These are phyloP conservation scores for Debaryomyces hansenii DNA, from an alignment of 805 yeast genomes.

Conservation along the genomic window DNA sequence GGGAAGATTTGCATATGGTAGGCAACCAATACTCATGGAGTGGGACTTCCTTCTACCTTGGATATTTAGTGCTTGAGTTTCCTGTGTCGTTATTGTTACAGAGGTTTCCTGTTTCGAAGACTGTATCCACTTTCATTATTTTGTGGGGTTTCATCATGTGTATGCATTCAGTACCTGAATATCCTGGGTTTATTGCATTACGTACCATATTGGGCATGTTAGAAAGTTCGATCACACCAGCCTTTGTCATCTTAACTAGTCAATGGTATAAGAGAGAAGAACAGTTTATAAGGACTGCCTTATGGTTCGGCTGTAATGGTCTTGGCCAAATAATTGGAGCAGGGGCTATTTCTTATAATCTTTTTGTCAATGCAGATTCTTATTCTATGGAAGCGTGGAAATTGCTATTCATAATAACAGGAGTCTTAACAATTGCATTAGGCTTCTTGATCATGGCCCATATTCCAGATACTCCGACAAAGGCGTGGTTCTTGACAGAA, in stretches of 20 bases:
- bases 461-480: slow-evolving; percentile 37
- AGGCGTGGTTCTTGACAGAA: slow-evolving; percentile 38
- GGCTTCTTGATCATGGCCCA: slow-evolving; percentile 49
- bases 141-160: slow-evolving; percentile 61
- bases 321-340: slow-evolving; percentile 38
- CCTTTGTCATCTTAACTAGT: slow-evolving; percentile 34
- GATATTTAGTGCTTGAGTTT: slow-evolving; percentile 58
- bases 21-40: slow-evolving; percentile 40
- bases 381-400: slow-evolving; percentile 57
- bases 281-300: slow-evolving; percentile 30
- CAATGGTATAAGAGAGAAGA: slow-evolving; percentile 37
- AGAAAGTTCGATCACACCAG: slow-evolving; percentile 40
- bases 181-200: slow-evolving; percentile 39
- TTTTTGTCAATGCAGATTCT: slow-evolving; percentile 33
- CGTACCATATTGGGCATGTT: slow-evolving; percentile 40
- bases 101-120: slow-evolving; percentile 55
- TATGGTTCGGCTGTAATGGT: slow-evolving; percentile 39
- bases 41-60: slow-evolving; percentile 47
- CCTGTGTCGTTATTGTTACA: slow-evolving; percentile 51
- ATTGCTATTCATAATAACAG: slow-evolving; percentile 57
- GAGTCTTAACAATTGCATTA: slow-evolving; percentile 53
- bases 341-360: slow-evolving; percentile 56
- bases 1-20: slow-evolving; percentile 34
- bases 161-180: slow-evolving; percentile 51
- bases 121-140: slow-evolving; percentile 47